These are phyloP conservation scores for Taphrina betulina DNA, from an alignment of 1,139 yeast species.

Conservation along the genomic window DNA sequence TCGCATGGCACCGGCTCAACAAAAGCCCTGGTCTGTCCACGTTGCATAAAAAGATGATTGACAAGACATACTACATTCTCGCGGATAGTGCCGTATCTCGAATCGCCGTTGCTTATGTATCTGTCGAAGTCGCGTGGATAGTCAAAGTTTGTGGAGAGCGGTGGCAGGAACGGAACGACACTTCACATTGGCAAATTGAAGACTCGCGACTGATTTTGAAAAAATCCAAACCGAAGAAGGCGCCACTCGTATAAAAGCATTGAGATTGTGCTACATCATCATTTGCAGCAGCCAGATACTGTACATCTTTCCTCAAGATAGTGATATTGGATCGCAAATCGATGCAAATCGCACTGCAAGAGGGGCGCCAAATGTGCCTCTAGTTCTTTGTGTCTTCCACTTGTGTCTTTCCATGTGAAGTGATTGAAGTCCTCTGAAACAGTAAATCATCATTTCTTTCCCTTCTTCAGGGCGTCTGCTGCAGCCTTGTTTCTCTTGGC, in stretches of 20 bases:
- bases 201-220: neutral
- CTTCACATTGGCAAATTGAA: neutral
- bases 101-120: neutral
- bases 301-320: too few species aligned
- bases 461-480: slow-evolving; percentile 31
- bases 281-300: too few species aligned
- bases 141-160: neutral
- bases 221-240: too few species aligned
- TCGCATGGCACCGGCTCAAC: neutral
- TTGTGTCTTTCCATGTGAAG: too few species aligned
- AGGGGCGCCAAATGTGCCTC: too few species aligned
- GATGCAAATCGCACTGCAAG: too few species aligned
- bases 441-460: slow-evolving; percentile 30
- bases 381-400: too few species aligned
- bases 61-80: neutral
- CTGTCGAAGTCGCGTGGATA: slow-evolving; percentile 9
- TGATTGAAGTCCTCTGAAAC: too few species aligned
- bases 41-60: neutral
- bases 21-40: neutral
- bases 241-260: too few species aligned
- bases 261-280: too few species aligned
- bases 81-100: neutral
- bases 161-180: neutral
- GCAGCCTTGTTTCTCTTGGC: slow-evolving; percentile 32
- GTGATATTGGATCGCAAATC: too few species aligned